Evolutionary conservation across 2,329 filamentous ascomycete species (phyloP).

Genomic region (Aschersonia sp.): DNA sequence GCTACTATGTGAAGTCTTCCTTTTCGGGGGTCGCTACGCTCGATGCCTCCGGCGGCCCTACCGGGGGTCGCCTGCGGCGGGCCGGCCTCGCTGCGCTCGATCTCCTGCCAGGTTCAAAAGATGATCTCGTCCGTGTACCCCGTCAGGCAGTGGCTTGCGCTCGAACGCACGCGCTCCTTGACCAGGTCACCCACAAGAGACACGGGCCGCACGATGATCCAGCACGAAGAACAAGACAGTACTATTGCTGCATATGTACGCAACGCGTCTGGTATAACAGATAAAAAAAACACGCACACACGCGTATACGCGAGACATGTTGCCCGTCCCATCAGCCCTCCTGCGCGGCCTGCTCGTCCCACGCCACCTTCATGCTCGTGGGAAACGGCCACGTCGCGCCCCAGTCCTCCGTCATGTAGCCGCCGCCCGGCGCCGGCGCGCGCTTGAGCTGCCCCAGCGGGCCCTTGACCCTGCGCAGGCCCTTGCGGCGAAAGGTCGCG

Average conservation of each 20-base stretch:
- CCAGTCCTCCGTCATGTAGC: constrained; percentile 55
- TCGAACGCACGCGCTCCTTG: neutral
- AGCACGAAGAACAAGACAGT: neutral
- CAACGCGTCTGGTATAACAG: neutral
- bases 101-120: too few species aligned
- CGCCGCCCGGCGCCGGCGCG: constrained; percentile 29
- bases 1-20: too few species aligned
- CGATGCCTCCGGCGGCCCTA: too few species aligned
- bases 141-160: too few species aligned
- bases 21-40: too few species aligned
- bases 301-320: neutral
- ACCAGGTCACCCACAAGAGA: neutral
- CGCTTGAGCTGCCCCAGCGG: constrained; percentile 54
- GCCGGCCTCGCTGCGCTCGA: too few species aligned
- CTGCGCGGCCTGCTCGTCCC: constrained; percentile 19
- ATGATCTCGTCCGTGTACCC: too few species aligned
- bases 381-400: constrained; percentile 33
- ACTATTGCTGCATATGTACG: too few species aligned
- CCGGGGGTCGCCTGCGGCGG: too few species aligned
- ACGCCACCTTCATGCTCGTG: constrained; percentile 37
- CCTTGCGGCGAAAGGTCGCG: constrained; percentile 44
- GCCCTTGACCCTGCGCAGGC: constrained; percentile 46
- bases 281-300: neutral
- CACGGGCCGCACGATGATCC: neutral
- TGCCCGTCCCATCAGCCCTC: too few species aligned